Percentiles rank a stretch among this genome's conserved stretches.
Evolutionary conservation across 768 basidiomycete genomes (phyloP).

Genomic region (Amanita phalloides): DNA sequence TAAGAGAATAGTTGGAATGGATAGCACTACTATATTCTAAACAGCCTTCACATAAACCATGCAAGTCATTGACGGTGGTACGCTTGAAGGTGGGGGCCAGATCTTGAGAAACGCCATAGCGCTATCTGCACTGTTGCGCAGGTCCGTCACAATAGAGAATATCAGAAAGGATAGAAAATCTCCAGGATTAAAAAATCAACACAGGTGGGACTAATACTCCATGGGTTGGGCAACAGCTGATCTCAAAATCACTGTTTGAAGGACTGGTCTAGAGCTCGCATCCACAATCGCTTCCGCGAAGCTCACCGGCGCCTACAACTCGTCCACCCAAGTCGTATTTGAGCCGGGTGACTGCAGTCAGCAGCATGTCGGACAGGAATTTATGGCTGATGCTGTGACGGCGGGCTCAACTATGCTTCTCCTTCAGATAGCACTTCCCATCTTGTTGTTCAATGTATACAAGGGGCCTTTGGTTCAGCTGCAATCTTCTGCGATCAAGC

Average conservation of each 20-base stretch:
- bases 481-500: conserved; percentile 23
- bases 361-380: conserved; percentile 24
- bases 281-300: conserved; percentile 46
- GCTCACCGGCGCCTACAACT: conserved; percentile 42
- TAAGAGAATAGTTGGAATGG: not conserved
- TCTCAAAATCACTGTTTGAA: not conserved
- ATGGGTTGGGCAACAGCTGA: not conserved
- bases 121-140: conserved; percentile 53
- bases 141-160: conserved; percentile 47
- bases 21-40: not conserved
- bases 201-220: conserved; percentile 45
- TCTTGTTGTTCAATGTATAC: conserved; percentile 44
- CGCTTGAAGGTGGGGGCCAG: conserved; percentile 59
- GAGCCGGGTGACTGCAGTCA: conserved; percentile 30
- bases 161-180: conserved; percentile 47
- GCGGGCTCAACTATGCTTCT: conserved; percentile 66
- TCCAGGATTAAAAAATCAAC: conserved; percentile 65
- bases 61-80: conserved; percentile 31
- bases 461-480: conserved; percentile 4
- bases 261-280: conserved; percentile 47
- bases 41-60: not conserved
- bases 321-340: conserved; percentile 46
- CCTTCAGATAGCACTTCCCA: conserved; percentile 61
- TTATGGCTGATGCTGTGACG: conserved; percentile 37
- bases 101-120: conserved; percentile 61